phyloP scores from a whole-genome alignment of 2,329 filamentous ascomycete genomes.

The Orbilia ellipsospora region DNA sequence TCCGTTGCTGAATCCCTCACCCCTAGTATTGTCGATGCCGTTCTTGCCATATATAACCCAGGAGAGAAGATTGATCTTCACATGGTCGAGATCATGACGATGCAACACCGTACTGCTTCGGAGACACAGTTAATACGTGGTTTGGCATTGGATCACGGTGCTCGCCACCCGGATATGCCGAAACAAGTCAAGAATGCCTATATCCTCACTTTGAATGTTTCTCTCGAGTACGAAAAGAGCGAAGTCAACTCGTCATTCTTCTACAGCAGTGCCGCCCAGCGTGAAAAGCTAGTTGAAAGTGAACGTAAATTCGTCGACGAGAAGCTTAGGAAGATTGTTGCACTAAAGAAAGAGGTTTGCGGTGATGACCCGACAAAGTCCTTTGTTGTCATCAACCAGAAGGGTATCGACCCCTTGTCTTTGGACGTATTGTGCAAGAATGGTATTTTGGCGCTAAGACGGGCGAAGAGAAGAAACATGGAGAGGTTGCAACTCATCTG shows the following conservation, averaged over 20 bases:
- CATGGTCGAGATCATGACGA: conserved; percentile 99
- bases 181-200: conserved; percentile 95
- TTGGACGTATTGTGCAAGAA: conserved; percentile 98
- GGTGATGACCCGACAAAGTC: conserved; percentile 91
- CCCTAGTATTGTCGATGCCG: conserved; percentile 93
- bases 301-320: conserved; percentile 95
- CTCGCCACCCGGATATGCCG: conserved; percentile 97
- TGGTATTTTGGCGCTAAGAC: conserved; percentile 90
- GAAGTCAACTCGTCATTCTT: conserved; percentile 99
- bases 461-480: conserved; percentile 99
- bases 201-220: conserved; percentile 95
- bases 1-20: conserved; percentile 90
- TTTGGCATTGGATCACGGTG: conserved; percentile 91
- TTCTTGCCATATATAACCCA: conserved; percentile 90
- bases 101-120: conserved; percentile 96
- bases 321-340: conserved; percentile 96
- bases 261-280: conserved; percentile 95
- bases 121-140: conserved; percentile 96
- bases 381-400: conserved; percentile 99
- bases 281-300: conserved; percentile 97
- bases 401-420: conserved; percentile 96
- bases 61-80: conserved; percentile 94
- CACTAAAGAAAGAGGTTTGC: conserved; percentile 97
- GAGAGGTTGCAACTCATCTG: conserved; percentile 95
- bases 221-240: conserved; percentile 97